phyloP scores from a whole-genome alignment of 1,284 basidiomycete species.

The Fomitiporia mediterranea region DNA sequence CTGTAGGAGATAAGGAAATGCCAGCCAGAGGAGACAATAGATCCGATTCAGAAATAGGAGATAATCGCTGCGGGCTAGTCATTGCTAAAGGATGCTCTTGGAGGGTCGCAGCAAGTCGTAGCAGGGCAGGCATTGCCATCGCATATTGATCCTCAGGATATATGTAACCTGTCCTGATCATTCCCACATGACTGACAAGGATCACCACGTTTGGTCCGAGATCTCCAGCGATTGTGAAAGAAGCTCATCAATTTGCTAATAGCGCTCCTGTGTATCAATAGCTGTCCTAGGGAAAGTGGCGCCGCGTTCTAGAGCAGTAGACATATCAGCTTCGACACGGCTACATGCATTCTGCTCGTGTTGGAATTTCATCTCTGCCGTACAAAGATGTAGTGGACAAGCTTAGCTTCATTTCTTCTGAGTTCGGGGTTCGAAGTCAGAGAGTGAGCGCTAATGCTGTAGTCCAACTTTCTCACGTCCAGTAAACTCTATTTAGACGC shows the following conservation, averaged over 20 bases:
- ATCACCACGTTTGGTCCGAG: background rate
- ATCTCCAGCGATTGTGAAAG: background rate
- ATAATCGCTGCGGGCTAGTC: background rate
- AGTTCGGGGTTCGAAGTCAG: too few relatives aligned
- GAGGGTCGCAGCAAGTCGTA: background rate
- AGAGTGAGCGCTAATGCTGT: too few relatives aligned
- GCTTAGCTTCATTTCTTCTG: too few relatives aligned
- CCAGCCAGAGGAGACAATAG: background rate
- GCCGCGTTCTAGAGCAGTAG: background rate
- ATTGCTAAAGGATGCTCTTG: background rate
- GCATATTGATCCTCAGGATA: background rate
- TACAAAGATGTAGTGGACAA: too few relatives aligned
- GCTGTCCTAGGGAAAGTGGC: background rate
- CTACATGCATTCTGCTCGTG: background rate
- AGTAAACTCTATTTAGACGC: background rate
- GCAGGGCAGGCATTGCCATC: background rate
- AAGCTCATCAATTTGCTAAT: slow-evolving; percentile 1
- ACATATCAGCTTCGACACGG: too few relatives aligned
- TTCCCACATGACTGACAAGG: background rate
- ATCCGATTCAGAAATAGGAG: background rate
- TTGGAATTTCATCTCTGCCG: too few relatives aligned
- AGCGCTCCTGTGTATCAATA: background rate
- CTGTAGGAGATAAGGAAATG: background rate
- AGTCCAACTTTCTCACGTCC: background rate
- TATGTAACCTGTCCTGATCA: background rate